These are phyloP conservation scores for Abrus pulchellus DNA, from an alignment of 306 rosid species.

Conservation along the genomic window DNA sequence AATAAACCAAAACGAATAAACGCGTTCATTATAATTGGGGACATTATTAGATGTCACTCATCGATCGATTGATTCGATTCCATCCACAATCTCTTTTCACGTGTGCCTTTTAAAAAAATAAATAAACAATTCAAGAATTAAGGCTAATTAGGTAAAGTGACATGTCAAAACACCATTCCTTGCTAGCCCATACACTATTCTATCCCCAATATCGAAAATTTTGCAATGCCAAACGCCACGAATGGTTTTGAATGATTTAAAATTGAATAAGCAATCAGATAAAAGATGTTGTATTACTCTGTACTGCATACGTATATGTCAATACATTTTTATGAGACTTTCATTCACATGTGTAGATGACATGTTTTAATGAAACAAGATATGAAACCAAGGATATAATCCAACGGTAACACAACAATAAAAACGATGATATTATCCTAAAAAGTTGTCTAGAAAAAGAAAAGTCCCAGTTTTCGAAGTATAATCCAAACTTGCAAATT, in stretches of 20 bases:
- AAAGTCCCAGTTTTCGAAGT: neutral
- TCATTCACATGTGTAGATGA: neutral
- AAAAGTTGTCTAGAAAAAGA: neutral
- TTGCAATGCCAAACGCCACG: neutral
- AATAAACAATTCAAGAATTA: neutral
- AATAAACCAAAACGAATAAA: constrained; percentile 42
- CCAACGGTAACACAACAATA: neutral
- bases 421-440: neutral
- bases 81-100: constrained; percentile 22
- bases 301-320: neutral
- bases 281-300: neutral
- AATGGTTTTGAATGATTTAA: constrained; percentile 1
- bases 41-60: constrained; percentile 36
- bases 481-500: constrained; percentile 19
- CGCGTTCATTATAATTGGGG: constrained; percentile 35
- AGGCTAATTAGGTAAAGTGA: constrained; percentile 25
- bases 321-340: neutral
- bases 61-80: neutral
- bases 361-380: neutral
- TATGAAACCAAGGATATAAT: neutral
- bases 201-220: neutral
- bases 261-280: neutral
- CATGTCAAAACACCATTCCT: constrained; percentile 24
- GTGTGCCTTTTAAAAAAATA: constrained; percentile 18
- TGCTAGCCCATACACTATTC: neutral